Evolutionary conservation across 225 moss, liverwort and hornwort genomes (phyloP).

Genomic region (Lunularia cruciata): DNA sequence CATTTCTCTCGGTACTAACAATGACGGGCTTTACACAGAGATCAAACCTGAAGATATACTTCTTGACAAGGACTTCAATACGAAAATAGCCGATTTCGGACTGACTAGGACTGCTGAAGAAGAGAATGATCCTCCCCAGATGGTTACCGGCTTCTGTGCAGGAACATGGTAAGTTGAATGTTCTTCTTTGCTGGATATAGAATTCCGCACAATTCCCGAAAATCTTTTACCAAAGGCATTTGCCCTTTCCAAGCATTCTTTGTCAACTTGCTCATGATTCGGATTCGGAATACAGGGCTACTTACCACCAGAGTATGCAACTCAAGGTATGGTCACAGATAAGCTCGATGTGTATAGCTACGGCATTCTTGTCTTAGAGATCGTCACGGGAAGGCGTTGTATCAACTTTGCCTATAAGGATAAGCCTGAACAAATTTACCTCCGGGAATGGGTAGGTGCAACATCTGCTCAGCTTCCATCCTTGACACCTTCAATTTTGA

Average conservation of each 20-base stretch:
- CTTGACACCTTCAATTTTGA: too few relatives aligned
- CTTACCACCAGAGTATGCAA: constrained; percentile 5
- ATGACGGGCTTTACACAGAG: too few relatives aligned
- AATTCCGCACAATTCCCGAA: too few relatives aligned
- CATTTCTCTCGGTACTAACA: too few relatives aligned
- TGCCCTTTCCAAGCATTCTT: too few relatives aligned
- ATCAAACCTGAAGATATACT: constrained; percentile 40
- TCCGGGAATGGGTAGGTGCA: neutral
- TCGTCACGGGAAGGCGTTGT: constrained; percentile 6
- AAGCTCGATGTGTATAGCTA: constrained; percentile 14
- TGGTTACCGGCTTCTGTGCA: neutral
- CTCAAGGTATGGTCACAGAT: constrained; percentile 8
- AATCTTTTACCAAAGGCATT: too few relatives aligned
- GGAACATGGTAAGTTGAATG: constrained; percentile 13
- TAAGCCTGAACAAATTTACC: neutral
- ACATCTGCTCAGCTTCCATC: too few relatives aligned
- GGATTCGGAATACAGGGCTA: neutral
- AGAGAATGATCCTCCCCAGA: neutral
- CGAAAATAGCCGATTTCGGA: constrained; percentile 47
- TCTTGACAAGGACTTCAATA: constrained; percentile 26
- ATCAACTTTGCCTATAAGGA: neutral
- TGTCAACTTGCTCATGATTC: too few relatives aligned
- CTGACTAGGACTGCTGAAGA: constrained; percentile 5
- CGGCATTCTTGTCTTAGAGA: constrained; percentile 16
- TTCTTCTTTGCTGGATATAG: too few relatives aligned